phyloP scores from a whole-genome alignment of 768 basidiomycete species.

The Lactarius sanguifluus region DNA sequence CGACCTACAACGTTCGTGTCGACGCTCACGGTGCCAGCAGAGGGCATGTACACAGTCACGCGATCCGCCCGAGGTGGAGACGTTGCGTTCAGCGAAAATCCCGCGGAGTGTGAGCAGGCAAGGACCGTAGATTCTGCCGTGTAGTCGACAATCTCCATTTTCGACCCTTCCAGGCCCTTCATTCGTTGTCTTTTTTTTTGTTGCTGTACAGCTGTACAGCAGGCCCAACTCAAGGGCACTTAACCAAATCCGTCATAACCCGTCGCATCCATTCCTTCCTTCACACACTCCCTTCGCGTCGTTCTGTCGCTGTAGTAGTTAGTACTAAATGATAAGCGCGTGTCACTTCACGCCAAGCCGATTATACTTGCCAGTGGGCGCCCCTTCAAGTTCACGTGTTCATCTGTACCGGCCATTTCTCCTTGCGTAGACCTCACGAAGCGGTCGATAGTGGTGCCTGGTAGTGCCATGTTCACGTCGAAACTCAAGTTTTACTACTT shows the following conservation, averaged over 20 bases:
- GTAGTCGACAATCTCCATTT: too few relatives aligned
- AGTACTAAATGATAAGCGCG: background rate
- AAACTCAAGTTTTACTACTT: background rate
- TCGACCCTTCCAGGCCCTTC: too few relatives aligned
- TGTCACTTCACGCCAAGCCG: background rate
- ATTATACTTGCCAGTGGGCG: background rate
- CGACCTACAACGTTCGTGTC: background rate
- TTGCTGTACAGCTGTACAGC: background rate
- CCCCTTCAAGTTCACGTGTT: too few relatives aligned
- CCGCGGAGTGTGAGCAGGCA: too few relatives aligned
- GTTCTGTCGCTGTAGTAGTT: background rate
- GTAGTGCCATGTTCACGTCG: background rate
- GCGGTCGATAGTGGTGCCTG: background rate
- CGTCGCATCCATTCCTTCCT: background rate
- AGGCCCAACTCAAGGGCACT: too few relatives aligned
- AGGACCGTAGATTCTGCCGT: background rate
- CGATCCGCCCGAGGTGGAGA: background rate
- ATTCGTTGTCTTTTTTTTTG: too few relatives aligned
- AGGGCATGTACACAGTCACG: background rate
- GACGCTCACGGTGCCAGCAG: conserved; percentile 13
- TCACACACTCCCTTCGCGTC: background rate
- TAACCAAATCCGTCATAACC: too few relatives aligned
- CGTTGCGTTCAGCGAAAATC: background rate
- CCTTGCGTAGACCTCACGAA: background rate
- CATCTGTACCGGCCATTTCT: background rate